Evolutionary conservation across 2,329 filamentous ascomycete species (phyloP).

Genomic region (Microcyclospora tardicrescens): DNA sequence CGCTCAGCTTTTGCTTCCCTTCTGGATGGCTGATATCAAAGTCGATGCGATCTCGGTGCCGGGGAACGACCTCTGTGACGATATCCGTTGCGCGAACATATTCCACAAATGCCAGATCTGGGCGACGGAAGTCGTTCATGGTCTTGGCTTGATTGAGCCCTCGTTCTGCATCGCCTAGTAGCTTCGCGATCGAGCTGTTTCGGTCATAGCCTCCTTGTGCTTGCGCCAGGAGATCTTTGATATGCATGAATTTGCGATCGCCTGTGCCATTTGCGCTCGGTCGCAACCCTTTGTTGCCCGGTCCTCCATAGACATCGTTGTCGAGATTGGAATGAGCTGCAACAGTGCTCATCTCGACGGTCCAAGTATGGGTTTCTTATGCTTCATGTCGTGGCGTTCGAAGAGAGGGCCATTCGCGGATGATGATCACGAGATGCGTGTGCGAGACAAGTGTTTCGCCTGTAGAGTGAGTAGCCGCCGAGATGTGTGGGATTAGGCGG

Average conservation of each 20-base stretch:
- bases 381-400: slow-evolving; percentile 9
- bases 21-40: slow-evolving; percentile 37
- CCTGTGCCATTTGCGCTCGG: slow-evolving; percentile 8
- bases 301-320: not conserved
- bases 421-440: too few relatives aligned
- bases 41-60: slow-evolving; percentile 59
- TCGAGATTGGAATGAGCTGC: slow-evolving; percentile 3
- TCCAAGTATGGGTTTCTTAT: not conserved
- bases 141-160: slow-evolving; percentile 42
- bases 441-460: too few relatives aligned
- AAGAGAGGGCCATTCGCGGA: not conserved
- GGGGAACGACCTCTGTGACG: slow-evolving; percentile 60
- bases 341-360: not conserved
- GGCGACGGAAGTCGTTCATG: slow-evolving; percentile 48
- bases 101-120: slow-evolving; percentile 67
- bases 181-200: slow-evolving; percentile 15
- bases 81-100: slow-evolving; percentile 76
- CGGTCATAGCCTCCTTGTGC: slow-evolving; percentile 23
- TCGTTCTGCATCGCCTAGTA: slow-evolving; percentile 29
- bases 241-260: slow-evolving; percentile 23
- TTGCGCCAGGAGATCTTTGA: slow-evolving; percentile 31
- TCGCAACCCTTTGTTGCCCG: not conserved
- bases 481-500: too few relatives aligned
- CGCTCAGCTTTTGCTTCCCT: slow-evolving; percentile 40
- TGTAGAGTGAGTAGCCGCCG: too few relatives aligned